Conservation (phyloP, 345 rosid genomes). For the Salix viminalis region DNA sequence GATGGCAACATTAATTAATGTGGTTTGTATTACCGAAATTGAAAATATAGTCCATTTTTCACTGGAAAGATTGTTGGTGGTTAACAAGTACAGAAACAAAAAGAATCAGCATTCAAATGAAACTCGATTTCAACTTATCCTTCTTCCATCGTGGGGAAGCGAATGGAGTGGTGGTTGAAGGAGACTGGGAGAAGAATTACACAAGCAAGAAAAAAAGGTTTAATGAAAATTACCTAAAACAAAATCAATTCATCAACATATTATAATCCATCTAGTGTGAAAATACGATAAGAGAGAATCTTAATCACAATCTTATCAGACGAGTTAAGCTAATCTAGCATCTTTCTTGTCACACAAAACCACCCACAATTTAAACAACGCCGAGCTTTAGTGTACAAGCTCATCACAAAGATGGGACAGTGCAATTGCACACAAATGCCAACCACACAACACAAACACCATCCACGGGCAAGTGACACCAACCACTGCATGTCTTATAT, state of each 20-base stretch:
- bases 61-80: neutral
- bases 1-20: too few species aligned
- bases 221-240: neutral
- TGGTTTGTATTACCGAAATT: too few species aligned
- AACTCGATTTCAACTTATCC: neutral
- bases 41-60: neutral
- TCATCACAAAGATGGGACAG: neutral
- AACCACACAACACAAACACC: neutral
- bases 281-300: neutral
- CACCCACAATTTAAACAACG: neutral
- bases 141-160: neutral
- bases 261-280: neutral
- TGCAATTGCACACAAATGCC: neutral
- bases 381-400: neutral
- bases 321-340: neutral
- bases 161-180: neutral
- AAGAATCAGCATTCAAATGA: neutral
- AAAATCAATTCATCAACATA: neutral
- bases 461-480: neutral
- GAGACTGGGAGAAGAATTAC: neutral
- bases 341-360: neutral
- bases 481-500: constrained; percentile 23
- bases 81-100: neutral
- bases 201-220: neutral
- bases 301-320: neutral